phyloP scores from a whole-genome alignment of 495 filamentous ascomycete species.

The Annulohypoxylon moriforme region DNA sequence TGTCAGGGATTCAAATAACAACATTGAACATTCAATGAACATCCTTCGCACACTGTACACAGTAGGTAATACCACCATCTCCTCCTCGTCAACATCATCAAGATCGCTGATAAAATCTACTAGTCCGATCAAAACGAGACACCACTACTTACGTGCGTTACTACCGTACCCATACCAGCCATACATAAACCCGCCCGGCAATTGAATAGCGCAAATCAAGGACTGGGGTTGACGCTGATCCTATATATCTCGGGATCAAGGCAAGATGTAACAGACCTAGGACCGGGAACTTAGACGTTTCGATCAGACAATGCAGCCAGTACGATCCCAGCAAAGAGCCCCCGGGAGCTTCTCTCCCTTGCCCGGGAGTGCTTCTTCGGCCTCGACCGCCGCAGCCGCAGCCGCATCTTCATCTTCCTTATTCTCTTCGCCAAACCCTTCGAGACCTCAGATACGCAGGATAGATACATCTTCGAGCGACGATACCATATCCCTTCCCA shows the following conservation, averaged over 20 bases:
- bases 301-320: slow-evolving; percentile 60
- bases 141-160: neutral
- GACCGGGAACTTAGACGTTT: slow-evolving; percentile 28
- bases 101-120: slow-evolving; percentile 9
- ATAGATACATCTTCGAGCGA: slow-evolving; percentile 61
- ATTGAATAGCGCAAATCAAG: slow-evolving; percentile 30
- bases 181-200: neutral
- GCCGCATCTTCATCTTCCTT: slow-evolving; percentile 14
- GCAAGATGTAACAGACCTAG: slow-evolving; percentile 53
- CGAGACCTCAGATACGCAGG: slow-evolving; percentile 53
- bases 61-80: slow-evolving; percentile 23
- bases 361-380: slow-evolving; percentile 43
- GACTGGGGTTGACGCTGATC: slow-evolving; percentile 29
- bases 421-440: slow-evolving; percentile 46
- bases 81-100: slow-evolving; percentile 1
- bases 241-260: slow-evolving; percentile 28
- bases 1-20: neutral
- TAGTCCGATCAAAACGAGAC: slow-evolving; percentile 5
- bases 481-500: slow-evolving; percentile 50
- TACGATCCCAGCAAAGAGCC: slow-evolving; percentile 59
- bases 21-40: neutral
- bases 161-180: neutral
- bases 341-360: slow-evolving; percentile 69
- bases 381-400: slow-evolving; percentile 38
- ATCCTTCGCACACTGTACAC: neutral